Evolutionary conservation across 305 asterid species (phyloP), one percentile per base, ranked within the genome.

Genomic region (Fraxinus platypoda): DNA sequence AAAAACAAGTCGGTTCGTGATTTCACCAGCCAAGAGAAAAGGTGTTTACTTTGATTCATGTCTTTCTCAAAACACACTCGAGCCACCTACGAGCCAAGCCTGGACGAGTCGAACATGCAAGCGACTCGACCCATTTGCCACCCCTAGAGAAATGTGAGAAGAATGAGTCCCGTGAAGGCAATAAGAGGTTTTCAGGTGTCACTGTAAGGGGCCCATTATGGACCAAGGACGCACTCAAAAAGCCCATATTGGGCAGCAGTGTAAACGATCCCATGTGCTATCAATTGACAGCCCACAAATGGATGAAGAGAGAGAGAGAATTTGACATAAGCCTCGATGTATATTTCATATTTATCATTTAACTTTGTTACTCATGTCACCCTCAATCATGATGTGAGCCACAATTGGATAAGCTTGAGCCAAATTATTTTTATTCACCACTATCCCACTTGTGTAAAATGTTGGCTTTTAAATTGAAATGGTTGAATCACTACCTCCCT

Each of bases 201-300:
- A 78, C 87, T 88, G 34, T 75, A 80, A 59, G 37, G 89, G 95
- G 74, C 87, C 95, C 93, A 84, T 81, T 11, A 12, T 88, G 82
- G 88, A 83, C 88, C 88, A 85, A 82, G 75, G 73, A 37, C 52
- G 79, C 83, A 78, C 83, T 81, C 49, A 23, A 81, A 87, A 92
- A 90, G 94, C 92, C 91, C 93, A 88, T 81, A 68, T 83, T 89
- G 66, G 84, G 73, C 81, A 76, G 75, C 81, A 72, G 35, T 26
- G 64, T 75, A 76, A 33, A 49, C 38, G 38, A 46, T 23, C 68
- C 70, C 80, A 76, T 49, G 80, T 82, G 82, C 35, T 54, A 78
- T 75, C 84, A 84, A 77, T 83, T 84, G 86, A 81, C 85, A 73
- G 74, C 79, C 83, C 85, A 83, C 88, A 83, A 46, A 76, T 31